Conservation (phyloP, 192 early-diverging fungal genomes). For the Coemansia sp. region DNA sequence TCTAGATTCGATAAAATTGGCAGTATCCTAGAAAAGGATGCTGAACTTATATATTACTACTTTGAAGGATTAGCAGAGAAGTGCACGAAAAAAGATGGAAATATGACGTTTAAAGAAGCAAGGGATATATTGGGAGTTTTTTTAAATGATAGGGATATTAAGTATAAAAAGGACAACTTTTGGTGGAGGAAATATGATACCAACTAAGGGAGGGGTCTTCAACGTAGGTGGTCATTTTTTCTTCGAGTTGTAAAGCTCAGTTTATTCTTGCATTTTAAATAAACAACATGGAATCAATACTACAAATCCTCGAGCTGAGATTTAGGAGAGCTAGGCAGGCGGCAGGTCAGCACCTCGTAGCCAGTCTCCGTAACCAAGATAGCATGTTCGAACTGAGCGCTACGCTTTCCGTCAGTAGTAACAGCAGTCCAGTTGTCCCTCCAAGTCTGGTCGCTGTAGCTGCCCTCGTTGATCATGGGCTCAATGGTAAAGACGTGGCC, state of each 20-base stretch:
- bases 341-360: conserved; percentile 77
- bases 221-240: too few species aligned
- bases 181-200: too few species aligned
- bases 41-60: too few species aligned
- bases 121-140: too few species aligned
- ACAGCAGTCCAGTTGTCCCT: conserved; percentile 86
- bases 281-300: background rate
- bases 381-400: conserved; percentile 97
- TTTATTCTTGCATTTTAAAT: background rate
- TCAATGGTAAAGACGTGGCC: conserved; percentile 98
- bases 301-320: conserved; percentile 23
- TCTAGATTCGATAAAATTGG: too few species aligned
- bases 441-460: conserved; percentile 70
- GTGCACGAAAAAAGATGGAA: too few species aligned
- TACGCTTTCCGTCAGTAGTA: conserved; percentile 90
- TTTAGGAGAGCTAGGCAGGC: conserved; percentile 34
- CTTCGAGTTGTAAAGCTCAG: background rate
- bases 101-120: too few species aligned
- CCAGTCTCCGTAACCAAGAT: conserved; percentile 91
- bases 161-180: too few species aligned
- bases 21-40: too few species aligned
- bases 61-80: too few species aligned
- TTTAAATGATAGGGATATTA: too few species aligned
- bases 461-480: conserved; percentile 97
- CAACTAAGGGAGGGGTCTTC: too few species aligned